These are phyloP conservation scores for Pinus albicaulis DNA, from an alignment of 75 land plant species.

Conservation along the genomic window DNA sequence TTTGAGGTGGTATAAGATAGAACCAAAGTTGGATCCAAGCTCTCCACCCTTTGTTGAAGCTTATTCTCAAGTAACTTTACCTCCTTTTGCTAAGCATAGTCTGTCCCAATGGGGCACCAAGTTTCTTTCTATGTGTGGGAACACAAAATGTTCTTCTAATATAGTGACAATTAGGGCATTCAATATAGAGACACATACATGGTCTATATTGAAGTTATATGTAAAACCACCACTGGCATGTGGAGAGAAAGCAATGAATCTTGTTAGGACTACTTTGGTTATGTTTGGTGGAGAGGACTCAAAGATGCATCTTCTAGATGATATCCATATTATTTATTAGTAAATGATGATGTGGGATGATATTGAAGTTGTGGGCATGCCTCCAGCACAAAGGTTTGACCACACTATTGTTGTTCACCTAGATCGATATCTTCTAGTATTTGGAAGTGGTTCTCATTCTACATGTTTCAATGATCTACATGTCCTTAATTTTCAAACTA, in stretches of 20 bases:
- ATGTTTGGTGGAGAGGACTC: too few relatives aligned
- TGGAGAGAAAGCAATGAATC: slow-evolving; percentile 82
- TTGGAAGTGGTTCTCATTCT: too few relatives aligned
- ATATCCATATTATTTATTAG: too few relatives aligned
- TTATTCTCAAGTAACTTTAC: slow-evolving; percentile 27
- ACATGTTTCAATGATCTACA: too few relatives aligned
- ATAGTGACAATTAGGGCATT: slow-evolving; percentile 58
- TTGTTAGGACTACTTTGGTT: too few relatives aligned
- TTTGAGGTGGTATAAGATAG: slow-evolving; percentile 72
- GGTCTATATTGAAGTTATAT: slow-evolving; percentile 36
- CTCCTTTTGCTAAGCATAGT: slow-evolving; percentile 78
- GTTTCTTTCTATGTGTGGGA: slow-evolving; percentile 73
- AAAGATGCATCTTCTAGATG: too few relatives aligned
- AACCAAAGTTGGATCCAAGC: slow-evolving; percentile 24
- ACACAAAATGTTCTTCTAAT: slow-evolving; percentile 48
- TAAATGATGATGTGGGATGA: too few relatives aligned
- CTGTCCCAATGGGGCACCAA: slow-evolving; percentile 69
- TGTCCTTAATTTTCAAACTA: too few relatives aligned
- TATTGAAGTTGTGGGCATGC: too few relatives aligned
- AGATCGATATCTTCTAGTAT: too few relatives aligned
- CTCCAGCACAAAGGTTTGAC: too few relatives aligned
- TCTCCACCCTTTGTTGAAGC: slow-evolving; percentile 10
- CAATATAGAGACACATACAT: slow-evolving; percentile 53
- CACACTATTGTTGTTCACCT: too few relatives aligned
- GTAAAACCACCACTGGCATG: slow-evolving; percentile 80